Evolutionary conservation across 306 rosid genomes (phyloP).

Genomic region (Begonia fuchsioides): DNA sequence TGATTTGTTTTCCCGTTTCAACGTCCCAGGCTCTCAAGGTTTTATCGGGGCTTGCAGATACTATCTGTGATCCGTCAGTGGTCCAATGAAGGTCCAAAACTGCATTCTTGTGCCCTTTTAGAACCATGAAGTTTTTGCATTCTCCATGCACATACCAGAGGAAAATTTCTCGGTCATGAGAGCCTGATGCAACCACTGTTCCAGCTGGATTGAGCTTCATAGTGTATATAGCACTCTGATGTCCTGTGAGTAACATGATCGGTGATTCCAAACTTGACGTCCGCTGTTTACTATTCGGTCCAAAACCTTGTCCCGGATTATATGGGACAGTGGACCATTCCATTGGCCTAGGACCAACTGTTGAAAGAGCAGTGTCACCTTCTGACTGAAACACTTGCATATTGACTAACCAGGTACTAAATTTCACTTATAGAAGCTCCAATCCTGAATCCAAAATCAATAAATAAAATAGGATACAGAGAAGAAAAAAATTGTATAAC

Average conservation of each 20-base stretch:
- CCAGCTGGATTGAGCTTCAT: slow-evolving; percentile 86
- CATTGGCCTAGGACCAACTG: slow-evolving; percentile 78
- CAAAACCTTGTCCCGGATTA: slow-evolving; percentile 38
- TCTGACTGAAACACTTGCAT: slow-evolving; percentile 58
- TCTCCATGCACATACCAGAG: slow-evolving; percentile 82
- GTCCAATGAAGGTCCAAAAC: slow-evolving; percentile 97
- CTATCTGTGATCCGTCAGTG: slow-evolving; percentile 69
- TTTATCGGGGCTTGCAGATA: slow-evolving; percentile 85
- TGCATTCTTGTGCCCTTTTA: slow-evolving; percentile 92
- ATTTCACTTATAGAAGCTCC: no score
- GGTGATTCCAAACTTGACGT: slow-evolving; percentile 81
- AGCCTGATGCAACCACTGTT: slow-evolving; percentile 84
- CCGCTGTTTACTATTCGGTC: slow-evolving; percentile 62
- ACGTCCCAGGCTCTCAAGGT: slow-evolving; percentile 94
- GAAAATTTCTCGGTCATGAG: slow-evolving; percentile 88
- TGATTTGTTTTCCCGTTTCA: slow-evolving; percentile 76
- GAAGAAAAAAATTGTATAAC: no score
- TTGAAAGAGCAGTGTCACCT: slow-evolving; percentile 57
- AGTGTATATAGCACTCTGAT: slow-evolving; percentile 80
- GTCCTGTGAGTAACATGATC: slow-evolving; percentile 77
- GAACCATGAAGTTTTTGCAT: slow-evolving; percentile 83
- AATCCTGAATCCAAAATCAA: no score
- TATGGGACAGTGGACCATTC: slow-evolving; percentile 76
- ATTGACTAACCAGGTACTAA: slow-evolving; percentile 1
- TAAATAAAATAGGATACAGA: no score